phyloP scores from a whole-genome alignment of 2,329 filamentous ascomycete genomes.

The Hypoxylon rubiginosum region DNA sequence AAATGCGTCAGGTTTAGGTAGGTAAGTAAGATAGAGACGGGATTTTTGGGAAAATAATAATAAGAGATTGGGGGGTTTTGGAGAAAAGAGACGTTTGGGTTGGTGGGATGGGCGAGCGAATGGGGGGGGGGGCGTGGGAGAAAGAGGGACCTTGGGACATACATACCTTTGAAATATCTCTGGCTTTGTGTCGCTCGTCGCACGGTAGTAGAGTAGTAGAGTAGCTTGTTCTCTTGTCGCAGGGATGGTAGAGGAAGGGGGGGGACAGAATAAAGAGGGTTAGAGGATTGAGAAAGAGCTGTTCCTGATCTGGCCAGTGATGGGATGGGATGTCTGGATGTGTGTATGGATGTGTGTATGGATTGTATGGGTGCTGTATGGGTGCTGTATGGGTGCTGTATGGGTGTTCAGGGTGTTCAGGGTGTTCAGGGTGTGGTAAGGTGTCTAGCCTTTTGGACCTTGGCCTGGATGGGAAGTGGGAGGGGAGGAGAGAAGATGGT shows the following conservation, averaged over 20 bases:
- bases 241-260: constrained; percentile 28
- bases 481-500: neutral
- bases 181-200: constrained; percentile 30
- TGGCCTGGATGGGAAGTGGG: constrained; percentile 29
- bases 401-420: constrained; percentile 24
- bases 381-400: constrained; percentile 7
- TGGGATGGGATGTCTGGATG: constrained; percentile 16
- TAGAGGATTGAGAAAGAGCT: constrained; percentile 33
- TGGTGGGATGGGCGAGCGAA: constrained; percentile 35
- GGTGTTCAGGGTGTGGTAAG: too few species aligned
- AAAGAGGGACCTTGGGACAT: neutral
- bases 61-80: constrained; percentile 13
- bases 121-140: constrained; percentile 32
- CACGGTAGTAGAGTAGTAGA: constrained; percentile 18
- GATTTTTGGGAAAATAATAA: constrained; percentile 5
- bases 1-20: constrained; percentile 31
- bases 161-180: neutral
- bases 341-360: neutral
- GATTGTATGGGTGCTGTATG: constrained; percentile 1
- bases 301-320: constrained; percentile 43
- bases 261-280: constrained; percentile 19
- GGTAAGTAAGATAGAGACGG: constrained; percentile 28
- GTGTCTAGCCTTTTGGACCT: constrained; percentile 33
- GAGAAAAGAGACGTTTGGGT: constrained; percentile 38
- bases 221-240: constrained; percentile 12